Base-by-base conservation (phyloP, 202 grass and related monocot genomes). In the Sporobolus alterniflorus region DNA sequence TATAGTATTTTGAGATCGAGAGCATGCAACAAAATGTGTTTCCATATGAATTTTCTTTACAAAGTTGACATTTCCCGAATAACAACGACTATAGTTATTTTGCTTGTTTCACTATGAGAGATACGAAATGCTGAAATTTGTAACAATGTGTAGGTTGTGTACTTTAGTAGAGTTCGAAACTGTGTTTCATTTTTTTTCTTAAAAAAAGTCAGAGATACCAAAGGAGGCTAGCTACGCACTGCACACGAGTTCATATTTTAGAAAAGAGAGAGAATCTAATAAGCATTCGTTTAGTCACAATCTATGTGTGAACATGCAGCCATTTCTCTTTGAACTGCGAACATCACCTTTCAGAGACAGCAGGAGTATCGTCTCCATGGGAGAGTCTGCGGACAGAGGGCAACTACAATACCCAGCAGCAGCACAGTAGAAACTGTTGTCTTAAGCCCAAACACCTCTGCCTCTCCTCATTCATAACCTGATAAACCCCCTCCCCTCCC, bases 341-440 rank as follows among this genome's bases (percentile, higher is more conserved):
- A 36, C 54, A 17, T 9, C 42, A 44, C 42, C 28, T 49, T 47
- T 14, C 3, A 60, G 47, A 60, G 21, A 8, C n/a, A n/a, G n/a
- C n/a, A n/a, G n/a, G n/a, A n/a, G n/a, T n/a, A n/a, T n/a, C n/a
- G n/a, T n/a, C n/a, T n/a, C n/a, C n/a, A n/a, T n/a, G n/a, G n/a
- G n/a, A n/a, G 36, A 39, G 36, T 39, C 39, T 0, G 24, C 34
- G 29, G 22, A 18, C 52, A 74, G 4, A 24, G 6, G 34, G 39
- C 39, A 30, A 29, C 57, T 24, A 29, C 22, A 18, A 10, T 14
- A 24, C 16, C 17, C 74, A 22, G 39, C 47, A 22, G 43, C 15
- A 78, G 30, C 75, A 78, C 29, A 78, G 60, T 65, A 24, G 64
- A 65, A 32, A 11, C 16, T n/a, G 56, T 32, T 24, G 10, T 77